Evolutionary conservation across 257 asterid genomes (phyloP), one percentile per base, ranked within the genome.

Genomic region (Nicotiana otophora): DNA sequence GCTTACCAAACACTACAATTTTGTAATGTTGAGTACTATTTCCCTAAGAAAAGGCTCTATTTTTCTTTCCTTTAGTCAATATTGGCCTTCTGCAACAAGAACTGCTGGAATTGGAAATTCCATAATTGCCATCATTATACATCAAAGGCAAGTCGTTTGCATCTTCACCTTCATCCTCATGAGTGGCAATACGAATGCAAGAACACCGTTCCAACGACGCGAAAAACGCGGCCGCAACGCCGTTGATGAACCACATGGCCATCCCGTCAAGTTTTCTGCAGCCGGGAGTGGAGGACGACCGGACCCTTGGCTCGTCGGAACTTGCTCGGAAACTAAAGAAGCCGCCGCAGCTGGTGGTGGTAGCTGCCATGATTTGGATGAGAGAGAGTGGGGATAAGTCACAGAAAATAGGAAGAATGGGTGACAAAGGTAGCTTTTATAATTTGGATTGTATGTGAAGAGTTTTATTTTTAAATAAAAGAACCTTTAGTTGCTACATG

Each of bases 181-280:
- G 62, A 2, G 97, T 92, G 10, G 95, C 79, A 23, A 94, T 89
- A 58, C 95, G 91, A 64, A 94, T 92, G 89, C 98, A 94, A 12
- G 97, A 94, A 81, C 97, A 94, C 53, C 92, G 88, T n/a, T 94
- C 95, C 76, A 94, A 70, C 33, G 98, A 94, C 0, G 95, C 97
- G 70, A 94, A 94, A 58, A 94, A 94, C 3, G 91, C 98, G 4
- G 86, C 88, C 7, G 97, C 84, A 31, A 94, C 86, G 61, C 98
- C 91, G 83, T 92, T 91, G 61, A 91, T 54, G 62, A 94, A 65
- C 98, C 98, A 91, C 91, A 86, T 94, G 31, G 93, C 93, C 58
- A 90, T 87, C 9, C 96, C 93, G 57, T 94, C 97, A 77, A 94
- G 84, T 70, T 87, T 94, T 26, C 92, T 76, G 69, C 92, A 82